These are phyloP conservation scores for Penicillium sp. DNA, from an alignment of 2,329 filamentous ascomycete species.

Conservation along the genomic window DNA sequence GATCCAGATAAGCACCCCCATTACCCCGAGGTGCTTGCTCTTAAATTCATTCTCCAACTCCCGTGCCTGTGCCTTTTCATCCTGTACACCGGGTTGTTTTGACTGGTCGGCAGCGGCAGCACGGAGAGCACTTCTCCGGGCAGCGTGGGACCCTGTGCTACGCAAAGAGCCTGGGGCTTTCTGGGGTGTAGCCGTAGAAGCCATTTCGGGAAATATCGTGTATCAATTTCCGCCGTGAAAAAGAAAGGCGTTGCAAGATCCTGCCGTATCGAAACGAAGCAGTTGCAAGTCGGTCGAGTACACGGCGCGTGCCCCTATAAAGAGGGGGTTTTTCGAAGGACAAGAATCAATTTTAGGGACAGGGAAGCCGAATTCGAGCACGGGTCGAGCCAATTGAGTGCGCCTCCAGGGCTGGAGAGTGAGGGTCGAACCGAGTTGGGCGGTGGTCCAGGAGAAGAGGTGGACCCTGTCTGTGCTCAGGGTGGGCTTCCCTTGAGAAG, in stretches of 20 bases:
- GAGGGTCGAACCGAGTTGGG: conserved; percentile 3
- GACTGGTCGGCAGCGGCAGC: not conserved
- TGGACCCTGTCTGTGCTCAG: conserved; percentile 29
- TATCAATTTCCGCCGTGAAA: not conserved
- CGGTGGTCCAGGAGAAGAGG: not conserved
- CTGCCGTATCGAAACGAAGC: too few species aligned
- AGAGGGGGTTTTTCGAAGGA: not conserved
- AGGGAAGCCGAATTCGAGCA: conserved; percentile 28
- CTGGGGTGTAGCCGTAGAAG: not conserved
- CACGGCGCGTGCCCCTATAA: too few species aligned
- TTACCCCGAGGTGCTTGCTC: conserved; percentile 40
- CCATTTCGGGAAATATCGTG: not conserved
- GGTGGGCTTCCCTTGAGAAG: conserved; percentile 21
- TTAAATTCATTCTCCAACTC: conserved; percentile 44
- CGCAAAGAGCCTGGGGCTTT: not conserved
- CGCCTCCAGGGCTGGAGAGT: conserved; percentile 12
- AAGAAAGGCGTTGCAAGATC: too few species aligned
- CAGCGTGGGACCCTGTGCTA: not conserved
- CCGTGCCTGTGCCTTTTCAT: conserved; percentile 31
- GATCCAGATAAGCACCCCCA: conserved; percentile 46
- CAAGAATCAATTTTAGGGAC: not conserved
- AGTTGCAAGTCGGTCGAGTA: too few species aligned
- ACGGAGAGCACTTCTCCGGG: not conserved
- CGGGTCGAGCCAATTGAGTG: conserved; percentile 17
- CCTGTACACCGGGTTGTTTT: conserved; percentile 24